Conservation (phyloP, 257 asterid species). For the Solanum arcanum region DNA sequence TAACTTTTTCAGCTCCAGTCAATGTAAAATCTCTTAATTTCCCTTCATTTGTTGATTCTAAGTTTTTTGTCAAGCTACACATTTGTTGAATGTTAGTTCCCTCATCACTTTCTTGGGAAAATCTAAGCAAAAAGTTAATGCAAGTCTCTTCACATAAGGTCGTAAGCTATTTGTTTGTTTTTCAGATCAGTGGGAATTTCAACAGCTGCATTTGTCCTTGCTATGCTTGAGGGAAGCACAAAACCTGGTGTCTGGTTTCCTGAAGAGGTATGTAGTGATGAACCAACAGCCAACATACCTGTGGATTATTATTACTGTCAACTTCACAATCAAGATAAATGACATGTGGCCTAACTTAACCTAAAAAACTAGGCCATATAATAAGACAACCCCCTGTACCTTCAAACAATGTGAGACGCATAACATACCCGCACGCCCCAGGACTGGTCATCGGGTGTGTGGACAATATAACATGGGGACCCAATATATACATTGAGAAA, state of each 20-base stretch:
- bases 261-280: conserved; percentile 49
- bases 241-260: conserved; percentile 96
- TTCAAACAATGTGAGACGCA: not conserved
- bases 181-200: conserved; percentile 83
- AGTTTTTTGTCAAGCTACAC: not conserved
- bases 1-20: not conserved
- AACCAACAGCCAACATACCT: not conserved
- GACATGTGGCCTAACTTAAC: not conserved
- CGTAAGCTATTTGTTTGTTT: not conserved
- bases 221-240: conserved; percentile 89
- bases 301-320: not conserved
- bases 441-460: not conserved
- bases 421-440: not conserved
- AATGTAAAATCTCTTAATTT: not conserved
- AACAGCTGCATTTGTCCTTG: conserved; percentile 69
- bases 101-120: not conserved
- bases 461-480: not conserved
- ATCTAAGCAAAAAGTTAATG: not conserved
- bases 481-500: not conserved
- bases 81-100: not conserved
- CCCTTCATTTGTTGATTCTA: not conserved
- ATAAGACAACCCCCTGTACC: not conserved
- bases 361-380: not conserved
- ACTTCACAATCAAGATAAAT: not conserved
- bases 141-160: not conserved